Conservation (phyloP, 345 rosid genomes). For the Barbarea vulgaris region DNA sequence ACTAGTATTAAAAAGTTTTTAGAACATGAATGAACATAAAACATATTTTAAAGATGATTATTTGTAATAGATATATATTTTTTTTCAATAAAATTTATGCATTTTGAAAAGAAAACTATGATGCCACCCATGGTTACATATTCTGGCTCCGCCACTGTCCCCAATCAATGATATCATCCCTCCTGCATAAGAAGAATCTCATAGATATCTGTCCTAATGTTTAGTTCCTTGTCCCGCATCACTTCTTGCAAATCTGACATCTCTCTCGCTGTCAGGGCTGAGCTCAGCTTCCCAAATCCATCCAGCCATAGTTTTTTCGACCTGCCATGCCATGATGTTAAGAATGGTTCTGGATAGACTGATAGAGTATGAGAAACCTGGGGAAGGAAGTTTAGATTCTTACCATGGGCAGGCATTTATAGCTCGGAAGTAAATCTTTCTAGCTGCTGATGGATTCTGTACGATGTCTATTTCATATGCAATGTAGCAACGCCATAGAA, state of each 20-base stretch:
- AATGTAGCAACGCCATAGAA: constrained; percentile 89
- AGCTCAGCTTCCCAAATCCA: constrained; percentile 69
- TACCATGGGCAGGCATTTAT: constrained; percentile 97
- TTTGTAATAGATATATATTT: no score
- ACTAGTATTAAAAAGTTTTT: no score
- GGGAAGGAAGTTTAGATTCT: constrained; percentile 18
- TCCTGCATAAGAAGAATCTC: constrained; percentile 94
- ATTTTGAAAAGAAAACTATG: no score
- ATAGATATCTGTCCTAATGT: constrained; percentile 91
- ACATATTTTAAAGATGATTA: no score
- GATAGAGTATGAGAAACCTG: neutral
- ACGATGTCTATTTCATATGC: constrained; percentile 74
- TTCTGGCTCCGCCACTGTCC: no score
- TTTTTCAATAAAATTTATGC: no score
- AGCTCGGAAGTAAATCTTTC: constrained; percentile 81
- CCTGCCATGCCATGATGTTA: constrained; percentile 47
- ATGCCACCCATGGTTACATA: no score
- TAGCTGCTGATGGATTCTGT: constrained; percentile 65
- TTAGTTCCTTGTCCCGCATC: constrained; percentile 92
- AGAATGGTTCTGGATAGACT: constrained; percentile 11
- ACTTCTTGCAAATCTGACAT: constrained; percentile 95
- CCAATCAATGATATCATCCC: constrained; percentile 44
- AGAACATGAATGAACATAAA: no score
- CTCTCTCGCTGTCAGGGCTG: constrained; percentile 71
- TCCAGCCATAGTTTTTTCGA: constrained; percentile 94